These are phyloP conservation scores for Fabrea salina DNA, from an alignment of 169 alveolate genomes.

Conservation along the genomic window DNA sequence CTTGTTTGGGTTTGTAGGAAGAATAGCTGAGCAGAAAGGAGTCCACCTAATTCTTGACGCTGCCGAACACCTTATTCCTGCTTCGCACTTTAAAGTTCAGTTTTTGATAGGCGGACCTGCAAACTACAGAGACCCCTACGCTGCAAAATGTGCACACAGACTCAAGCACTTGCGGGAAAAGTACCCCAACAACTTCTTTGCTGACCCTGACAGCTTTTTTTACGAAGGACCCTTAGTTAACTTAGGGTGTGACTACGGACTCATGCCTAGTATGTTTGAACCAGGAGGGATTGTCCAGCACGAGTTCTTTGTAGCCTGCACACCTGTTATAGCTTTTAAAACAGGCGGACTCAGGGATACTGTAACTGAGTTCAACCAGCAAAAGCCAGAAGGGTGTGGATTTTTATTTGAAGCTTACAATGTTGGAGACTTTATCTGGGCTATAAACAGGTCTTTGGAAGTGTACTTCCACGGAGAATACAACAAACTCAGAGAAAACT, in stretches of 20 bases:
- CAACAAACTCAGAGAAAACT: conserved; percentile 76
- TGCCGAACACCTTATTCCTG: conserved; percentile 80
- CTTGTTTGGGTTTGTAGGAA: conserved; percentile 86
- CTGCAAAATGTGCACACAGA: conserved; percentile 76
- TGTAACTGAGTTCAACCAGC: conserved; percentile 78
- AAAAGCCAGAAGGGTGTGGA: conserved; percentile 81
- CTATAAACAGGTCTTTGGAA: conserved; percentile 79
- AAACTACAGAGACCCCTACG: conserved; percentile 80
- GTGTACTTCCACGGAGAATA: conserved; percentile 77
- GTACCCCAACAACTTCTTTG: conserved; percentile 90
- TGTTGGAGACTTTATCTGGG: conserved; percentile 73
- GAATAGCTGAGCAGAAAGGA: conserved; percentile 89
- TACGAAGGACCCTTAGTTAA: conserved; percentile 86
- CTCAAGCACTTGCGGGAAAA: conserved; percentile 56
- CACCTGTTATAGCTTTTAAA: conserved; percentile 91
- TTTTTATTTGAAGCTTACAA: conserved; percentile 74
- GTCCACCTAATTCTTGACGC: conserved; percentile 87
- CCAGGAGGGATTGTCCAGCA: conserved; percentile 95
- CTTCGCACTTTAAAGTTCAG: conserved; percentile 72
- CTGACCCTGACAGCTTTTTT: conserved; percentile 88
- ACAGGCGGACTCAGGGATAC: conserved; percentile 93
- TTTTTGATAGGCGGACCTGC: conserved; percentile 91
- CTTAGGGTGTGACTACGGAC: conserved; percentile 87
- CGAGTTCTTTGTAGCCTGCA: conserved; percentile 90
- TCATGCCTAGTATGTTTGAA: conserved; percentile 91